Conservation (phyloP, 1,139 yeast species). For the Nakaseomyces sp. region DNA sequence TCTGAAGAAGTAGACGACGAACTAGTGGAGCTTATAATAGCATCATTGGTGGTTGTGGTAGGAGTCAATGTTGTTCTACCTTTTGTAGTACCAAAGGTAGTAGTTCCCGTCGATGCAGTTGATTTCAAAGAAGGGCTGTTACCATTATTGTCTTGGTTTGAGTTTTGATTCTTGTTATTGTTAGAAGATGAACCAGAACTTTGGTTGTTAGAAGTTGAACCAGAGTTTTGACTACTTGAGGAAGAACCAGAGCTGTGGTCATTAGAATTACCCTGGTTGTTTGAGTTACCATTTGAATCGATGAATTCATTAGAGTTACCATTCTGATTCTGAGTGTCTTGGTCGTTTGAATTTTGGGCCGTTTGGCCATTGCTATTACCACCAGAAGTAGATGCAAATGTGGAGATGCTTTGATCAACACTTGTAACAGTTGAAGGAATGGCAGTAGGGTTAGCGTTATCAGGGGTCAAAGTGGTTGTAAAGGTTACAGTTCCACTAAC, state of each 20-base stretch:
- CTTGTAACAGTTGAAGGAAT: conserved; percentile 31
- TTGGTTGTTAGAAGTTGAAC: neutral
- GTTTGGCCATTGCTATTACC: too few species aligned
- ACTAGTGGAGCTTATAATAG: neutral
- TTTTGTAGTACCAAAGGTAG: neutral
- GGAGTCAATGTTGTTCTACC: neutral
- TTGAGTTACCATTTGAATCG: too few species aligned
- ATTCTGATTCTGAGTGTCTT: too few species aligned
- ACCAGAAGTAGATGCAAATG: too few species aligned
- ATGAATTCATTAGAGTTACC: too few species aligned
- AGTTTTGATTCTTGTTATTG: neutral
- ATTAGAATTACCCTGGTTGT: neutral
- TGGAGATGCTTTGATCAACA: conserved; percentile 13
- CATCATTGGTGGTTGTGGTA: neutral
- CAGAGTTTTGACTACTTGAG: neutral
- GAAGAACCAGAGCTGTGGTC: too few species aligned
- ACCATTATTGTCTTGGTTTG: neutral
- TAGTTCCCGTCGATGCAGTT: neutral
- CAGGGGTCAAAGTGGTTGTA: conserved; percentile 43
- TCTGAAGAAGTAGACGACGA: conserved; percentile 2
- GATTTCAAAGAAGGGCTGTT: neutral
- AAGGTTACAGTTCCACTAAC: conserved; percentile 54
- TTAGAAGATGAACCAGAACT: neutral
- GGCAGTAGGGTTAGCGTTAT: conserved; percentile 29
- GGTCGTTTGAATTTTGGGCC: too few species aligned